A percentile compares a stretch with the other conserved stretches of the same genome.
phyloP scores from a whole-genome alignment of 495 filamentous ascomycete species.

The Barbatosphaeria neglecta region DNA sequence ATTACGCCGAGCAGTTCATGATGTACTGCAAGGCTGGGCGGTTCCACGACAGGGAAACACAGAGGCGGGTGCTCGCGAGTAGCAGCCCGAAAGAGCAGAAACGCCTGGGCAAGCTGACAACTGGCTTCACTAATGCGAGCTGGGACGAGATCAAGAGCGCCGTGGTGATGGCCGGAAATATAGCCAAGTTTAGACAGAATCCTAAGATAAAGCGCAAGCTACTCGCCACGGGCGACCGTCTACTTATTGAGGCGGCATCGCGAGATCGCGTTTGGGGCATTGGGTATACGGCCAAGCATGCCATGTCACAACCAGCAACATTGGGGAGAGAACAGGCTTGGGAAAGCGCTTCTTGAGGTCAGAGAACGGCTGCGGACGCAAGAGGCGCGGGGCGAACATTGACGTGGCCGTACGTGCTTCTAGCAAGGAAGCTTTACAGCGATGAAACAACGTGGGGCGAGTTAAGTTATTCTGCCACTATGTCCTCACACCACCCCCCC shows the following conservation, averaged over 20 bases:
- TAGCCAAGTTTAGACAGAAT: constrained; percentile 22
- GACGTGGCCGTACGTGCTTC: too few relatives aligned
- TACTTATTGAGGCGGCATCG: constrained; percentile 18
- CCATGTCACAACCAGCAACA: constrained; percentile 9
- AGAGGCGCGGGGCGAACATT: background rate
- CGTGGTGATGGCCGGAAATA: constrained; percentile 17
- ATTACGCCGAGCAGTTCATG: constrained; percentile 25
- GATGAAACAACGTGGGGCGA: too few relatives aligned
- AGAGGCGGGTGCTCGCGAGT: constrained; percentile 10
- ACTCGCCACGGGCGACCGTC: constrained; percentile 14
- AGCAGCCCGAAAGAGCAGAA: constrained; percentile 17
- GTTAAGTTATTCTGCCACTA: too few relatives aligned
- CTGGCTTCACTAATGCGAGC: constrained; percentile 10
- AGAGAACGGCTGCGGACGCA: constrained; percentile 11
- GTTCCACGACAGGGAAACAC: constrained; percentile 14
- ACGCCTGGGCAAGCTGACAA: constrained; percentile 12
- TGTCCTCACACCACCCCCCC: too few relatives aligned
- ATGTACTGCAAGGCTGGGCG: constrained; percentile 25
- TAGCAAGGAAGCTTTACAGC: too few relatives aligned
- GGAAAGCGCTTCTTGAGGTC: constrained; percentile 18
- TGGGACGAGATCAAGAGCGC: constrained; percentile 18
- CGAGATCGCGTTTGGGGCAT: constrained; percentile 23
- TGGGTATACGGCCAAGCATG: constrained; percentile 19
- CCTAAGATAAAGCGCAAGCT: constrained; percentile 13
- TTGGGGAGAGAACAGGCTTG: constrained; percentile 21